Evolutionary conservation across 2,329 filamentous ascomycete genomes (phyloP).

Genomic region (Neospermospora avenae): DNA sequence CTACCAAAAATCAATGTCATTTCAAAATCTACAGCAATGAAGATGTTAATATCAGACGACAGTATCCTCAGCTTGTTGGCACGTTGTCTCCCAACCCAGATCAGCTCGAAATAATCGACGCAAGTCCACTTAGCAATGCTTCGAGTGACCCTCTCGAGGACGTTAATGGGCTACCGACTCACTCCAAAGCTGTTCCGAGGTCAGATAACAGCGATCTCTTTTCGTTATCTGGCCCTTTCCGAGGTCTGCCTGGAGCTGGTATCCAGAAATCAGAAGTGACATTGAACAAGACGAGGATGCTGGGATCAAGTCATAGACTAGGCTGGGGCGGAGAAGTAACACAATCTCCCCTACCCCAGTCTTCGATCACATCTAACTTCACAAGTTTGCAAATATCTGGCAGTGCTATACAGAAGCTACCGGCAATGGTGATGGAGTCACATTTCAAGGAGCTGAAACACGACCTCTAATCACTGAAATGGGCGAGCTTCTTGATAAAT

Average conservation of each 20-base stretch:
- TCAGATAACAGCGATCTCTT: neutral
- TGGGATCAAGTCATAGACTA: conserved; percentile 37
- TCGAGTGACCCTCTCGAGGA: neutral
- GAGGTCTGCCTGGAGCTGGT: neutral
- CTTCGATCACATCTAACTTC: neutral
- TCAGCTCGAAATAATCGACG: no score
- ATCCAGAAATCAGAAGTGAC: conserved; percentile 30
- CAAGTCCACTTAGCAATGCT: neutral
- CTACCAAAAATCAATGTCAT: conserved; percentile 31
- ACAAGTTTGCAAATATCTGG: neutral
- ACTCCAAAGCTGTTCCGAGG: neutral
- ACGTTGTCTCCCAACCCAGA: neutral
- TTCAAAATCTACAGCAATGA: neutral
- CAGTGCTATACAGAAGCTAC: neutral
- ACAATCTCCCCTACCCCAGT: neutral
- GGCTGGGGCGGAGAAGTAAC: conserved; percentile 35
- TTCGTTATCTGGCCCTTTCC: neutral
- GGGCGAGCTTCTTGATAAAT: conserved; percentile 1
- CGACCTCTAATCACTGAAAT: neutral
- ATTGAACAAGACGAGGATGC: conserved; percentile 38
- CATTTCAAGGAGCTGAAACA: neutral
- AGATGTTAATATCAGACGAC: neutral
- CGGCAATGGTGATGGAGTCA: neutral
- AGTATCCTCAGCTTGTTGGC: neutral
- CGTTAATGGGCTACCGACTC: neutral